Conservation (phyloP, 805 yeast genomes). For the Cyberlindnera petersonii region DNA sequence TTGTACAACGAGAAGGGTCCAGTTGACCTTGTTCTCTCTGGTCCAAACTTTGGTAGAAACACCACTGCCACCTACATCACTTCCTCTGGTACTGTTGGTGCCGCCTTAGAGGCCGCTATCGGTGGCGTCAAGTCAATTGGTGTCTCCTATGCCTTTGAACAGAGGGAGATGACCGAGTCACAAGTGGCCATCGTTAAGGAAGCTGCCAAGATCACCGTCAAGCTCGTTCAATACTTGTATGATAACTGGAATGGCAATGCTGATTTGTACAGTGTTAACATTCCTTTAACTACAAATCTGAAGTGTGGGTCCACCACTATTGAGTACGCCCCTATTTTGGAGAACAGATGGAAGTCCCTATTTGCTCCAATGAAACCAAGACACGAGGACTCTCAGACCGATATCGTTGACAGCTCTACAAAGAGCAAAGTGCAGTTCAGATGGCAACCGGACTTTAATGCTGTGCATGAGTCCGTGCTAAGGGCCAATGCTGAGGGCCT, state of each 20-base stretch:
- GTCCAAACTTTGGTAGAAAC: constrained; percentile 95
- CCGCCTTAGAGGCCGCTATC: constrained; percentile 90
- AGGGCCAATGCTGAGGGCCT: constrained; percentile 31
- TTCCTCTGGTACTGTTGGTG: constrained; percentile 95
- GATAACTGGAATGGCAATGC: constrained; percentile 52
- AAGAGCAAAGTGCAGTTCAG: constrained; percentile 48
- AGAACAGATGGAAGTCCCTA: constrained; percentile 75
- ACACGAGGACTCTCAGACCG: constrained; percentile 27
- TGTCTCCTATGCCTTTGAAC: constrained; percentile 76
- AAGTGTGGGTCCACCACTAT: constrained; percentile 55
- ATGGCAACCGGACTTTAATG: constrained; percentile 83
- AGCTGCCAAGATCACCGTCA: constrained; percentile 68
- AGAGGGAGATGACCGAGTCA: constrained; percentile 41
- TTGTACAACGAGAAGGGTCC: constrained; percentile 50
- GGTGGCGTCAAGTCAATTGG: constrained; percentile 67
- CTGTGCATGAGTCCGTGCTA: constrained; percentile 53
- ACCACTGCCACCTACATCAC: constrained; percentile 84
- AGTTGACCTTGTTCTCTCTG: constrained; percentile 84
- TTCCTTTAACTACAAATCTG: constrained; percentile 64
- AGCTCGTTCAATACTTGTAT: constrained; percentile 56
- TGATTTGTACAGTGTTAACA: constrained; percentile 78
- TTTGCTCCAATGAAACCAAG: constrained; percentile 32
- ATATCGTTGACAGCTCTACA: constrained; percentile 47
- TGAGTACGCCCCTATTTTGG: constrained; percentile 71
- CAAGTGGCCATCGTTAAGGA: constrained; percentile 37